phyloP scores from a whole-genome alignment of 768 basidiomycete species.

The Glaciozyma antarctica region DNA sequence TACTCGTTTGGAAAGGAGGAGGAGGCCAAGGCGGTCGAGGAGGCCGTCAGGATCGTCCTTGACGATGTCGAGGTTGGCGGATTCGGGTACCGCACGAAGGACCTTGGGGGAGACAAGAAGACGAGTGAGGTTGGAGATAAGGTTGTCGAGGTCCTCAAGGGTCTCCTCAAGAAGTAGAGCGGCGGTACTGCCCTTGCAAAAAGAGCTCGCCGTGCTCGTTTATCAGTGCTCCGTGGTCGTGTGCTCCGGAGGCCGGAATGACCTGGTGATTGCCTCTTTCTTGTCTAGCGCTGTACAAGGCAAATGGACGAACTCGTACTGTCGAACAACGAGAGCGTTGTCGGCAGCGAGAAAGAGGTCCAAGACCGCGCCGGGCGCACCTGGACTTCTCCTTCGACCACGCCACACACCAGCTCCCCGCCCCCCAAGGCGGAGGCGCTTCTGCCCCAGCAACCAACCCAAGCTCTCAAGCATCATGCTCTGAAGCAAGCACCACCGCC shows the following conservation, averaged over 20 bases:
- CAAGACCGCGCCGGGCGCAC: background rate
- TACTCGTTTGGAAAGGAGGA: constrained; percentile 86
- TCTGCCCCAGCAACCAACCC: background rate
- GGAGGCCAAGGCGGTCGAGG: constrained; percentile 75
- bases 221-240: too few species aligned
- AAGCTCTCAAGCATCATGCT: too few species aligned
- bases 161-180: constrained; percentile 27
- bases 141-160: constrained; percentile 52
- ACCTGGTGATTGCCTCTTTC: too few species aligned
- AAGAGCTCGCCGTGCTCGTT: too few species aligned
- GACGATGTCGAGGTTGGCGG: constrained; percentile 64
- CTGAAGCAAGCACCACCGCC: too few species aligned
- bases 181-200: too few species aligned
- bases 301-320: too few species aligned
- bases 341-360: too few species aligned
- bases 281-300: too few species aligned
- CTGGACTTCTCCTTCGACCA: constrained; percentile 18
- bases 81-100: constrained; percentile 67
- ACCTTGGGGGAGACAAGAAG: constrained; percentile 67
- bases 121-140: constrained; percentile 77
- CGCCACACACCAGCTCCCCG: constrained; percentile 7
- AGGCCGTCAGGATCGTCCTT: constrained; percentile 79
- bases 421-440: background rate
- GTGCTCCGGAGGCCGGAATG: too few species aligned
- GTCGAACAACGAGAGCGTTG: too few species aligned